Evolutionary conservation across 257 asterid species (phyloP), one percentile per base, ranked within the genome.

Genomic region (Gardenia jasminoides): DNA sequence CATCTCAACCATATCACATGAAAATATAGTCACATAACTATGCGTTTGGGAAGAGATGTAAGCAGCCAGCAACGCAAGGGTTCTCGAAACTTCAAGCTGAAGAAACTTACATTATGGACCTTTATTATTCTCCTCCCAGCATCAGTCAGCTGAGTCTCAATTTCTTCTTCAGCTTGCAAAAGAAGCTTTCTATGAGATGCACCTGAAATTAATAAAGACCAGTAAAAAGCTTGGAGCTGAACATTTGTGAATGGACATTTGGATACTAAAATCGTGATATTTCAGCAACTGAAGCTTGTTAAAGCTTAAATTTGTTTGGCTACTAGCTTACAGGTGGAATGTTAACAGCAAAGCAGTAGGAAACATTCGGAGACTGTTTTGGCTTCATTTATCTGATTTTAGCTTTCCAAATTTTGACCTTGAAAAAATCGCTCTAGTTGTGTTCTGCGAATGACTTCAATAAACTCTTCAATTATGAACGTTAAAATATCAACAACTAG

Each of bases 61-160:
- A 19, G 31, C 20, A 73, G 59, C 46, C 46, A 73, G 26, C 48
- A 74, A 68, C 36, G 69, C 44, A 56, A 16, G 50, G 7, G 43
- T 67, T 75, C 61, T 54, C 76, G 68, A 54, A 52, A 81, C 8
- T 54, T 80, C 70, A 46, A 72, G 77, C 71, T 76, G 58, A 76
- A 75, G 65, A 80, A 82, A 87, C 96, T 88, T 76, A 90, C 99
- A 72, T 89, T 85, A 74, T 88, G 93, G 76, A 93, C 85, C 58
- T 88, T 91, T 73, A 76, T 67, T 85, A 94, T 83, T 86, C 89
- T 93, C 85, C 86, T 91, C 82, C 92, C 89, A 43, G 98, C 94
- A 64, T 85, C 92, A 59, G 79, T 86, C 72, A 95, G 86, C 82
- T 90, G 91, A 80, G 74, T 84, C 83, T 87, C 90, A 77, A 91